Conservation (phyloP, 2,329 filamentous ascomycete species). For the Trichoderma koningii region DNA sequence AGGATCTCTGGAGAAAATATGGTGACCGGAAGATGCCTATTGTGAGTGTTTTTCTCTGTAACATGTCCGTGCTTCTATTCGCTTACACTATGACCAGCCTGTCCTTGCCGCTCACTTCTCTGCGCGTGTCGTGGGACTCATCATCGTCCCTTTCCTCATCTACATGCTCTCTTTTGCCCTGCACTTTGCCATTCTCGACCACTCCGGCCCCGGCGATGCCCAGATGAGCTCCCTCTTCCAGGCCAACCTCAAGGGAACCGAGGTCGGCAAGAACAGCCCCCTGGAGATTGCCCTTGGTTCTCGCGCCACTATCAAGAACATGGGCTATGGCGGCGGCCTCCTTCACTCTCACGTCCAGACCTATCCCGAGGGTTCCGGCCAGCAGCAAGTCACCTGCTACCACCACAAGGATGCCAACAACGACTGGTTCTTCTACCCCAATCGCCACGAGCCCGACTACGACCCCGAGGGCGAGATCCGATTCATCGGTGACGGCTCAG, state of each 20-base stretch:
- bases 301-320: slow-evolving; percentile 92
- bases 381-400: slow-evolving; percentile 98
- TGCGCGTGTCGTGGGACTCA: slow-evolving; percentile 81
- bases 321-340: slow-evolving; percentile 96
- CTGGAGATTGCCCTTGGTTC: slow-evolving; percentile 90
- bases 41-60: slow-evolving; percentile 48
- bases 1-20: slow-evolving; percentile 98
- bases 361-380: slow-evolving; percentile 86
- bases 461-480: slow-evolving; percentile 68
- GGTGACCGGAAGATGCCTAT: slow-evolving; percentile 89
- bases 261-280: slow-evolving; percentile 92
- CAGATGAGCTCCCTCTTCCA: slow-evolving; percentile 99
- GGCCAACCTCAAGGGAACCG: slow-evolving; percentile 89
- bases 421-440: slow-evolving; percentile 99
- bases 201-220: slow-evolving; percentile 94
- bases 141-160: slow-evolving; percentile 83
- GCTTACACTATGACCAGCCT: slow-evolving; percentile 38
- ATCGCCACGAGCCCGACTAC: slow-evolving; percentile 74
- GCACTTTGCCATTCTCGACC: slow-evolving; percentile 91
- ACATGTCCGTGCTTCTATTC: not conserved
- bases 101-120: slow-evolving; percentile 76
- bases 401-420: slow-evolving; percentile 99
- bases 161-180: slow-evolving; percentile 96
- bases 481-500: slow-evolving; percentile 75
- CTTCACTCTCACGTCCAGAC: slow-evolving; percentile 96